phyloP scores from a whole-genome alignment of 2,329 filamentous ascomycete species.

The Cryphonectria carpinicola region DNA sequence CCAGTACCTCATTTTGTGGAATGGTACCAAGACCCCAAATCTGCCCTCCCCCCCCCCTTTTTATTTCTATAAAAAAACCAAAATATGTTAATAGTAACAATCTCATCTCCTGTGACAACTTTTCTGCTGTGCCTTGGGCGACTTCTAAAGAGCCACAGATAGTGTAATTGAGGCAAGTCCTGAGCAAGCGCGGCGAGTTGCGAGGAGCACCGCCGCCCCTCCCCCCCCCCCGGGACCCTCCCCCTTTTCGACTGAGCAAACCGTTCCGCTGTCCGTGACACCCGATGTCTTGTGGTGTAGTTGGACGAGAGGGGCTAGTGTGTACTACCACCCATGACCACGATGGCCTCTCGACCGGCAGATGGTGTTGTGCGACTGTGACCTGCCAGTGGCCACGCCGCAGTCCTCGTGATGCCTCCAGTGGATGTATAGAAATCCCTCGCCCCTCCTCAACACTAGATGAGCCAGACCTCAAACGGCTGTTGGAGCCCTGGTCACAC shows the following conservation, averaged over 20 bases:
- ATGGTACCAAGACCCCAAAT: neutral
- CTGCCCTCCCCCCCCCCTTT: neutral
- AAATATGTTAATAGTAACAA: neutral
- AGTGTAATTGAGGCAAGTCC: neutral
- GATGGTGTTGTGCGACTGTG: slow-evolving; percentile 11
- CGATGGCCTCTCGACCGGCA: slow-evolving; percentile 2
- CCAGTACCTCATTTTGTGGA: neutral
- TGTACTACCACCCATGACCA: neutral
- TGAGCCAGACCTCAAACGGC: neutral
- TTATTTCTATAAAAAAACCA: too few species aligned
- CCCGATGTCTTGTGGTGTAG: neutral
- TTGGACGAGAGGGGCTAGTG: neutral
- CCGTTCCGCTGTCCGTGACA: neutral
- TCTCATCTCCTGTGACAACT: neutral
- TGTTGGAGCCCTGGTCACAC: neutral
- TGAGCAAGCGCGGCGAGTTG: neutral
- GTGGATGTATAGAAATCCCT: neutral
- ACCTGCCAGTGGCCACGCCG: neutral
- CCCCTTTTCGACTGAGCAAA: neutral
- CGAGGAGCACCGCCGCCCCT: neutral
- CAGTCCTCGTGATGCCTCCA: neutral
- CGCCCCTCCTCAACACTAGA: neutral
- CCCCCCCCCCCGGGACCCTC: too few species aligned
- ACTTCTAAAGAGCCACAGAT: neutral
- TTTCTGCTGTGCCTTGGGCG: neutral